phyloP scores from a whole-genome alignment of 108 stramenopile species.

The Phaeodactylum tricornutum region DNA sequence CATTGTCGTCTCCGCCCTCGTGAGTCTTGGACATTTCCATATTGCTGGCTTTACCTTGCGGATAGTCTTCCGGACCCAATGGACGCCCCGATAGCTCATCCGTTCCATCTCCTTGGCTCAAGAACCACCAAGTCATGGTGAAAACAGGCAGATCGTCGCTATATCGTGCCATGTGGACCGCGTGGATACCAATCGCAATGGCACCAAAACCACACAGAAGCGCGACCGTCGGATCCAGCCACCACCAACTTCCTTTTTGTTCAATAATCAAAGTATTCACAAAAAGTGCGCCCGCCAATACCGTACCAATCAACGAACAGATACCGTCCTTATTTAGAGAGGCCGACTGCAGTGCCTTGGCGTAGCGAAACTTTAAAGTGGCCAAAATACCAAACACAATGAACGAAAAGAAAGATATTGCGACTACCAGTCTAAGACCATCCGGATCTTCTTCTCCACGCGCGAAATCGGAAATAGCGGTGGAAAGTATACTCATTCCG shows the following conservation, averaged over 20 bases:
- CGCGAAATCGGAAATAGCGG: constrained; percentile 37
- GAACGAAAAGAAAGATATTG: constrained; percentile 36
- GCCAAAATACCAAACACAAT: constrained; percentile 50
- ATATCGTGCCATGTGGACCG: constrained; percentile 20
- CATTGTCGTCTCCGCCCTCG: too few relatives aligned
- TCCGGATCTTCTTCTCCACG: constrained; percentile 21
- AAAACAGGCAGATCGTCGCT: constrained; percentile 25
- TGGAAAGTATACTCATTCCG: constrained; percentile 36
- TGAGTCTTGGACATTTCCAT: too few relatives aligned
- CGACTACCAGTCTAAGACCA: constrained; percentile 22
- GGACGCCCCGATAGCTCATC: neutral
- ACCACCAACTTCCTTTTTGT: constrained; percentile 34
- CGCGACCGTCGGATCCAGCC: constrained; percentile 64
- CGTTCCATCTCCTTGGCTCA: neutral
- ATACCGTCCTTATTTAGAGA: constrained; percentile 66
- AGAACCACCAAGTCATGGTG: constrained; percentile 25
- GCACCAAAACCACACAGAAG: constrained; percentile 46
- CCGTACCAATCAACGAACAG: constrained; percentile 64
- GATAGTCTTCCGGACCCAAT: neutral
- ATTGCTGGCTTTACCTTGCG: too few relatives aligned
- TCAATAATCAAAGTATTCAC: constrained; percentile 53
- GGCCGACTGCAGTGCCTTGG: constrained; percentile 32
- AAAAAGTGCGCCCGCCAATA: constrained; percentile 49
- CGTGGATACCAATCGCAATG: constrained; percentile 36
- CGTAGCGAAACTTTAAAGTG: constrained; percentile 60